A percentile compares a stretch with the other conserved stretches of the same genome.
Conservation (phyloP, 208 protist genomes). For the Zelonia costaricensis region DNA sequence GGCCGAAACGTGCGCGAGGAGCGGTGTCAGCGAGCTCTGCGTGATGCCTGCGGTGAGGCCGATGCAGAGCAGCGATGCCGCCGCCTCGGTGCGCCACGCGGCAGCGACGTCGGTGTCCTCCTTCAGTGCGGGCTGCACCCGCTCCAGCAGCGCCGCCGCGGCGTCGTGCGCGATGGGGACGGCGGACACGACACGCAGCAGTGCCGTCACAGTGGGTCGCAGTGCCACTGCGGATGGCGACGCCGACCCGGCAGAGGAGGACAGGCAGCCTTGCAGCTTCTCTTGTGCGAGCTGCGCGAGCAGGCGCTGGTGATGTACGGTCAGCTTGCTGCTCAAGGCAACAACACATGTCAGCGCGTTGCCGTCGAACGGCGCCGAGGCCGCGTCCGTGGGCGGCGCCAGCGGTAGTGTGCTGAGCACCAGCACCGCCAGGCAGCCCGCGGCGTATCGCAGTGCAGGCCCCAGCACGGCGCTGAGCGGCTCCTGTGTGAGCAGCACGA, state of each 20-base stretch:
- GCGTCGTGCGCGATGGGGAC: not conserved
- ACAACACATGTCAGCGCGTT: slow-evolving; percentile 9
- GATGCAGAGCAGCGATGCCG: slow-evolving; percentile 12
- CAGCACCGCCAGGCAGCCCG: slow-evolving; percentile 60
- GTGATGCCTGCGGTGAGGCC: slow-evolving; percentile 14
- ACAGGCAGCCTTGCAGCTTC: too few relatives aligned
- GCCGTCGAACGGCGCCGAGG: not conserved
- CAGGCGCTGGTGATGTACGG: slow-evolving; percentile 19
- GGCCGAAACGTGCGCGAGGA: slow-evolving; percentile 1
- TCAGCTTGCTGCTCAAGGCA: slow-evolving; percentile 14
- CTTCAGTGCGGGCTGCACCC: not conserved
- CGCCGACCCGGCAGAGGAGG: too few relatives aligned
- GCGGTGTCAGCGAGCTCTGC: not conserved
- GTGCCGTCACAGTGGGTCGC: not conserved
- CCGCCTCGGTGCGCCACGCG: slow-evolving; percentile 3
- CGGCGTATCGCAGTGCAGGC: slow-evolving; percentile 57
- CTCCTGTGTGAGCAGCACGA: slow-evolving; percentile 18
- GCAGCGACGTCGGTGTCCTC: not conserved
- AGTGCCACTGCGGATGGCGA: too few relatives aligned
- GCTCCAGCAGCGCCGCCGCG: slow-evolving; percentile 4
- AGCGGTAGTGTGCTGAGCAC: slow-evolving; percentile 29
- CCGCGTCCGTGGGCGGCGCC: not conserved
- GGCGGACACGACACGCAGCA: slow-evolving; percentile 3
- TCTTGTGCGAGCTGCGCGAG: slow-evolving; percentile 33
- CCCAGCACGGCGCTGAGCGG: slow-evolving; percentile 33